Conservation (phyloP, 441 rosid species). For the Croton laevigatus region DNA sequence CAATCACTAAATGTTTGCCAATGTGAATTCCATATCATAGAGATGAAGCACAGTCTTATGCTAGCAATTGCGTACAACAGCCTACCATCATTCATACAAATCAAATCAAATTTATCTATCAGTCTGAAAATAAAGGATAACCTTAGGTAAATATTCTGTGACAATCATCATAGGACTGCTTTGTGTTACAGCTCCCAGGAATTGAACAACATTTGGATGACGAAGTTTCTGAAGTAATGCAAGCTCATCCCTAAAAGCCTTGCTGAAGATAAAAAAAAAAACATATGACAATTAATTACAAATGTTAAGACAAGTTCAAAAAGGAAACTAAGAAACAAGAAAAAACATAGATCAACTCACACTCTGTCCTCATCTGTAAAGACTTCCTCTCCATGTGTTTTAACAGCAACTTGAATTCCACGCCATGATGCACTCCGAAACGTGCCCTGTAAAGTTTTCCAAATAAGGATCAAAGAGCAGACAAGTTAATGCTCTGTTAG, state of each 20-base stretch:
- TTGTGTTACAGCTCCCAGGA: constrained; percentile 82
- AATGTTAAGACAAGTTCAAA: not conserved
- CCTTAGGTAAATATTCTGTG: constrained; percentile 73
- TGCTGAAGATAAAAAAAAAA: constrained; percentile 37
- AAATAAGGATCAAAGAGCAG: not conserved
- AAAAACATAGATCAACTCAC: constrained; percentile 29
- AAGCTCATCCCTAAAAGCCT: constrained; percentile 75
- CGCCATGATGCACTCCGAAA: constrained; percentile 73
- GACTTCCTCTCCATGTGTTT: constrained; percentile 66
- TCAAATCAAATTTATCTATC: not conserved
- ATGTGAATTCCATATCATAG: not conserved
- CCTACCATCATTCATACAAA: not conserved
- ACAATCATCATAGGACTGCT: constrained; percentile 85
- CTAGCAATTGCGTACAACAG: not conserved
- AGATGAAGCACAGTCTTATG: not conserved
- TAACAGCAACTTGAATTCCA: constrained; percentile 74
- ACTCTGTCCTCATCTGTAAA: constrained; percentile 60
- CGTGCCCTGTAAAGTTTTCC: constrained; percentile 50
- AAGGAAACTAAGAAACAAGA: not conserved
- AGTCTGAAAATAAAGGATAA: constrained; percentile 22
- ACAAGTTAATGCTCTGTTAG: not conserved
- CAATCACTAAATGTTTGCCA: not conserved
- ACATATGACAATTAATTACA: constrained; percentile 6
- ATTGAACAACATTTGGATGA: constrained; percentile 84
- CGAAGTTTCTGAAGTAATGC: constrained; percentile 76